Base-by-base conservation (phyloP, 352 stramenopile species). In the Thalassiosira mediterranea region DNA sequence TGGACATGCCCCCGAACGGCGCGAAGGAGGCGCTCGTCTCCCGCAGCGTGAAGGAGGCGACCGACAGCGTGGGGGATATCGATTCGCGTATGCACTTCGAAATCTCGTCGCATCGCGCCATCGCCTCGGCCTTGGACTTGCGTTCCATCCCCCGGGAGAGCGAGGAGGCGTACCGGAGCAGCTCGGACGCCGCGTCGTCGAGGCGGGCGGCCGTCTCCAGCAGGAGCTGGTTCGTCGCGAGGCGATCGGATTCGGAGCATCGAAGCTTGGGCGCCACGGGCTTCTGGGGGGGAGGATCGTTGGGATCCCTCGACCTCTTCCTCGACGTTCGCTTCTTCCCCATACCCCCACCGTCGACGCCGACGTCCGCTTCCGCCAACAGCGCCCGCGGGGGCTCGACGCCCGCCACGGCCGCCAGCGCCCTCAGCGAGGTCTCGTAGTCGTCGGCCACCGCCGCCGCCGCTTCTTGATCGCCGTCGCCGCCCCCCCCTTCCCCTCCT, bases 131-230 rank as follows among this genome's bases (percentile, higher is more conserved):
- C 15, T 56, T 66, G 4, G 23, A 13, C 13, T 40, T 38, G 0
- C 38, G 15, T 34, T 32, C n/a, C 19, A 40, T 25, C 28, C 25
- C 19, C 17, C n/a, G 13, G 42, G 57, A 51, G 10, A 66, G 26
- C 0, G 29, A 11, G 26, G 17, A 5, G 38, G 19, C 13, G 25
- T 54, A 66, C 3, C 1, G 0, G 8, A 13, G 8, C 15, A 66
- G 17, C 8, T 66, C 57, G 17, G 38, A 66, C 3, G 53, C 53
- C 4, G 57, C 57, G 26, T 54, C 42, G 28, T 66, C 57, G 1
- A 66, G 32, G 15, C 57, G 37, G 8, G 38, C 17, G 2, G 57
- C 37, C 7, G 57, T 66, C 3, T 66, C 57, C 19, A 66, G 57
- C 0, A 66, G 21, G 1, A 56, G 3, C 17, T 66, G 57, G 34